Evolutionary conservation across 2,329 filamentous ascomycete genomes (phyloP), one percentile per base, ranked within the genome.

Genomic region (Phaeosphaeria sp.): DNA sequence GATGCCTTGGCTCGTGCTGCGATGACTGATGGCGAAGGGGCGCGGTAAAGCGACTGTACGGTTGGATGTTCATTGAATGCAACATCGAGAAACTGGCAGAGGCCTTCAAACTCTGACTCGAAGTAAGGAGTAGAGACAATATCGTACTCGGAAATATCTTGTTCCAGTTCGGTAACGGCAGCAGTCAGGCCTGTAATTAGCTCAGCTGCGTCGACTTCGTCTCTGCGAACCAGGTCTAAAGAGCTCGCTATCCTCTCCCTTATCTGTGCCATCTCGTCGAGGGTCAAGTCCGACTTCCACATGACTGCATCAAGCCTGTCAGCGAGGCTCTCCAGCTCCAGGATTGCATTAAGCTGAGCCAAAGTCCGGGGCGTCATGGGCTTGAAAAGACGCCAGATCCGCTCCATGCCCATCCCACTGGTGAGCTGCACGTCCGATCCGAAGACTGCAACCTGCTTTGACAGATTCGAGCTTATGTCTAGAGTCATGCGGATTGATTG

Each of bases 371-470:
- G 79, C 3, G 83, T 84, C 11, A 69, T 70, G 30, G 93, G 91
- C 52, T 90, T 86, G 69, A 96, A 85, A 1, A 81, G 70, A 43
- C 86, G 85, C 94, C 93, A 96, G 5, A 96, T 82, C 9, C 80
- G 75, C 71, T 95, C 90, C 90, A 96, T 95, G 64, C 87, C 89
- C 13, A 93, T 80, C 0, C 92, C 93, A 1, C 90, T 93, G 0
- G 82, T 87, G 15, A 96, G 79, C 54, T 87, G 87, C 79, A 93
- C 93, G 1, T 87, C 88, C 17, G 86, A 83, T 22, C 85, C 83
- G 69, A 96, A 94, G 2, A 57, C 76, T 36, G 62, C 63, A 7
- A 74, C 51, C 46, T 74, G 68, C 51, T 70, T 69, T 3, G 62
- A 66, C 13, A 72, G 50, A 21, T 54, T 46, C 67, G 64, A 50